A percentile compares a stretch with the other conserved stretches of the same genome.
Evolutionary conservation across 1,139 yeast species (phyloP).

Genomic region (Meyerozyma elateridarum): DNA sequence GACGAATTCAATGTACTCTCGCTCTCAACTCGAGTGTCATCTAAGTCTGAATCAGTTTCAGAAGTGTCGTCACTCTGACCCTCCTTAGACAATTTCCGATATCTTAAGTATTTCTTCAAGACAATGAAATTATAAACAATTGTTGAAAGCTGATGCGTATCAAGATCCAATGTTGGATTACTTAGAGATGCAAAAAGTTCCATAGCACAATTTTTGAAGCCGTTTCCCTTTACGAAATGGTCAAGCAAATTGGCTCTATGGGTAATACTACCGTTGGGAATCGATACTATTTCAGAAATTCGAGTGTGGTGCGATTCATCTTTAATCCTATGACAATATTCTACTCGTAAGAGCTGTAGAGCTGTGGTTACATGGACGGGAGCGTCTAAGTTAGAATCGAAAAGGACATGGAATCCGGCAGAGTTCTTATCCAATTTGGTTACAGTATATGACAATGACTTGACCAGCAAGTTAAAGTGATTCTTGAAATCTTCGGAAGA

Average conservation of each 20-base stretch:
- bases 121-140: conserved; percentile 33
- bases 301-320: conserved; percentile 11
- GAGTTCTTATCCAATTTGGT: conserved; percentile 29
- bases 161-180: conserved; percentile 47
- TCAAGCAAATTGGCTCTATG: conserved; percentile 51
- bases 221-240: conserved; percentile 29
- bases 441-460: conserved; percentile 29
- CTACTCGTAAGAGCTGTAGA: conserved; percentile 36
- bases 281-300: conserved; percentile 39
- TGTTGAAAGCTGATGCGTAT: conserved; percentile 39
- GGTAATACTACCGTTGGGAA: conserved; percentile 51
- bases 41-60: conserved; percentile 1
- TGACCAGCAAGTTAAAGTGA: conserved; percentile 25
- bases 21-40: conserved; percentile 3
- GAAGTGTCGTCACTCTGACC: conserved; percentile 4
- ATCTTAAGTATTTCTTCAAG: conserved; percentile 27
- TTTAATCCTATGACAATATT: conserved; percentile 17
- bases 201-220: conserved; percentile 34
- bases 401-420: conserved; percentile 60
- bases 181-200: conserved; percentile 42
- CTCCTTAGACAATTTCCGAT: conserved; percentile 17
- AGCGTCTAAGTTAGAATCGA: conserved; percentile 40
- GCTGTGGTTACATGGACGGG: conserved; percentile 51
- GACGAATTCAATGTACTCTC: background rate
- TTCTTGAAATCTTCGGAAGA: conserved; percentile 19